Base-by-base conservation (phyloP, 352 stramenopile species). In the Phytophthora tentaculata region DNA sequence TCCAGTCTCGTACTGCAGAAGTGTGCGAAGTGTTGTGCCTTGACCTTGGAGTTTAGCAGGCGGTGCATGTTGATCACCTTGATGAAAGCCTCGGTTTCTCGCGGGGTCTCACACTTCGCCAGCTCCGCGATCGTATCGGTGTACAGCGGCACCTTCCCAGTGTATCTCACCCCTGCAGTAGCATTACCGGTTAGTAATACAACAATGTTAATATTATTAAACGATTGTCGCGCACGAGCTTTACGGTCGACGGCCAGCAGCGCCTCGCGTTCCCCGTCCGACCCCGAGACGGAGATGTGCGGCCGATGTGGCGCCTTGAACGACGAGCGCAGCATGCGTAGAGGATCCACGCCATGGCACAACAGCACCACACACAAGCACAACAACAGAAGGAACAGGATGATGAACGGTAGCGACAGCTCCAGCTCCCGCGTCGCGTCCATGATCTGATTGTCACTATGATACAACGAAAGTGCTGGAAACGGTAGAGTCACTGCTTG, bases 1-100 rank as follows among this genome's bases (percentile, higher is more conserved):
- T 83, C 73, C 50, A 91, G 48, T 17, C 74, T 68, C 14, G 66
- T 55, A 28, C 58, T 65, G 39, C 74, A 89, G 37, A 88, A 85
- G 39, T 85, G 68, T 13, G 83, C 84, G 65, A 92, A 92, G 67
- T 94, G 86, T 59, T 89, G 79, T 13, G 86, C 83, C 56, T 94
- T 94, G 64, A 88, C 76, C 56, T 84, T 80, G 28, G 84, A 88
- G 50, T 89, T 91, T 24, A 94, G 58, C 55, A 92, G 69, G 0
- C 78, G 77, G 24, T 81, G 76, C 14, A 88, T 37, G 56, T 78
- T 54, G 29, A 91, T 81, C 22, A 82, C 73, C 19, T 79, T 59
- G 53, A 94, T 73, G 49, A 92, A 80, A n/a, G 81, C 82, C 47
- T 92, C 84, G 12, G 80, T 79, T 63, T 94, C 83, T 26, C 63